Evolutionary conservation across 2,329 filamentous ascomycete genomes (phyloP).

Genomic region (Scedosporium dehoogii): DNA sequence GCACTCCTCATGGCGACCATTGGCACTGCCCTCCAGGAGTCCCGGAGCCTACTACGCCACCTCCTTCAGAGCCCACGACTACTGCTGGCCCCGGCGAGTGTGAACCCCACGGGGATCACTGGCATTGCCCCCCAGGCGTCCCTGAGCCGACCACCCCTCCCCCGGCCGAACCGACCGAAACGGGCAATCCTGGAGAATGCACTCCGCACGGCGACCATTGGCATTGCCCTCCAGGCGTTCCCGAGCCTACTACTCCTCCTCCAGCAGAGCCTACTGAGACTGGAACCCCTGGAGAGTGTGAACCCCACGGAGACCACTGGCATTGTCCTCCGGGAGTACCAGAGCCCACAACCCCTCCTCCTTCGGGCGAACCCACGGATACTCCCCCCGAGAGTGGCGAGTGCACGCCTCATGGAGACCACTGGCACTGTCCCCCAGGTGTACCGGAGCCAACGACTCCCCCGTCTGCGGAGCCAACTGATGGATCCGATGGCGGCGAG

Average conservation of each 20-base stretch:
- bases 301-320: conserved; percentile 9
- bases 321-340: conserved; percentile 12
- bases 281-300: conserved; percentile 7
- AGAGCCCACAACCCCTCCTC: background rate
- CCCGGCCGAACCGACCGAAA: background rate
- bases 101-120: conserved; percentile 10
- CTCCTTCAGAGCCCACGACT: background rate
- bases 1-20: conserved; percentile 10
- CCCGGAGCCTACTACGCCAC: conserved; percentile 7
- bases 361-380: background rate
- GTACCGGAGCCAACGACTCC: conserved; percentile 7
- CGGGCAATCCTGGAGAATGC: conserved; percentile 6
- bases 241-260: conserved; percentile 7
- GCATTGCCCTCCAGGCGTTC: conserved; percentile 13
- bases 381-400: background rate
- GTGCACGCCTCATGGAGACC: conserved; percentile 9
- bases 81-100: conserved; percentile 7
- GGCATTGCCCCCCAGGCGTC: conserved; percentile 13
- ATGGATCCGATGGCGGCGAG: background rate
- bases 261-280: background rate
- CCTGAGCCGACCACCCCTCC: conserved; percentile 8
- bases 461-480: background rate
- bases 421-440: conserved; percentile 13
- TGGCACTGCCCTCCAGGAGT: conserved; percentile 14
- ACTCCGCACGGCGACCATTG: conserved; percentile 9